Conservation (phyloP, 1,284 basidiomycete species). For the Porodaedalea pini region DNA sequence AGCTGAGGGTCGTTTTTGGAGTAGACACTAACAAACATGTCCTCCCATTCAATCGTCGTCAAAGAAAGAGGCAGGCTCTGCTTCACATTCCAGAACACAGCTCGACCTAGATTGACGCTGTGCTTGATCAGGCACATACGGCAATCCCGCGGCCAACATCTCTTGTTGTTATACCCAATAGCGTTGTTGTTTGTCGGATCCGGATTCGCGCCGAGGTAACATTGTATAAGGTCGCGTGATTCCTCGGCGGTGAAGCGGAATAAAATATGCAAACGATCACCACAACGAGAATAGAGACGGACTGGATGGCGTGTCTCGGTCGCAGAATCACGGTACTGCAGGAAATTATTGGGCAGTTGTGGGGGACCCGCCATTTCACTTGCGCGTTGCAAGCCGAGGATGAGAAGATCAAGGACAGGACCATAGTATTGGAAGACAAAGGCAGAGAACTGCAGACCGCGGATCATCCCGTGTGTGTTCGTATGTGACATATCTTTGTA, state of each 20-base stretch:
- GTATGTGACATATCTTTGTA: slow-evolving; percentile 95
- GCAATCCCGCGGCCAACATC: slow-evolving; percentile 98
- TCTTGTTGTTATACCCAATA: slow-evolving; percentile 98
- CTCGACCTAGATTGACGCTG: slow-evolving; percentile 96
- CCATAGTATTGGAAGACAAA: slow-evolving; percentile 99
- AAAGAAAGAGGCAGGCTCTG: slow-evolving; percentile 93
- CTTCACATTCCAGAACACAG: slow-evolving; percentile 99
- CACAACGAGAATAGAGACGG: slow-evolving; percentile 91
- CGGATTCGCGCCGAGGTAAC: slow-evolving; percentile 94
- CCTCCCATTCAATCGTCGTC: slow-evolving; percentile 99
- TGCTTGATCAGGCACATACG: slow-evolving; percentile 99
- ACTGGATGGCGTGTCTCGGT: slow-evolving; percentile 95
- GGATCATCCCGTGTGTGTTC: slow-evolving; percentile 89
- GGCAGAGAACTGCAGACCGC: slow-evolving; percentile 92
- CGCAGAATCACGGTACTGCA: slow-evolving; percentile 90
- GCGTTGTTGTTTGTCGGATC: slow-evolving; percentile 99
- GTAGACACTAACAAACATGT: slow-evolving; percentile 94
- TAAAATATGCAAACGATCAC: slow-evolving; percentile 90
- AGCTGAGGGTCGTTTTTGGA: slow-evolving; percentile 98
- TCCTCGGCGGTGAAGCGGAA: slow-evolving; percentile 99
- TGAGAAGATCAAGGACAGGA: slow-evolving; percentile 85
- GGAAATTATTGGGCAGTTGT: slow-evolving; percentile 92
- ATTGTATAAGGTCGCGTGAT: slow-evolving; percentile 94
- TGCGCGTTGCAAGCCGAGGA: slow-evolving; percentile 90
- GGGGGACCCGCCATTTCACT: slow-evolving; percentile 98